Evolutionary conservation across 306 rosid species (phyloP).

Genomic region (Vigna trinervia): DNA sequence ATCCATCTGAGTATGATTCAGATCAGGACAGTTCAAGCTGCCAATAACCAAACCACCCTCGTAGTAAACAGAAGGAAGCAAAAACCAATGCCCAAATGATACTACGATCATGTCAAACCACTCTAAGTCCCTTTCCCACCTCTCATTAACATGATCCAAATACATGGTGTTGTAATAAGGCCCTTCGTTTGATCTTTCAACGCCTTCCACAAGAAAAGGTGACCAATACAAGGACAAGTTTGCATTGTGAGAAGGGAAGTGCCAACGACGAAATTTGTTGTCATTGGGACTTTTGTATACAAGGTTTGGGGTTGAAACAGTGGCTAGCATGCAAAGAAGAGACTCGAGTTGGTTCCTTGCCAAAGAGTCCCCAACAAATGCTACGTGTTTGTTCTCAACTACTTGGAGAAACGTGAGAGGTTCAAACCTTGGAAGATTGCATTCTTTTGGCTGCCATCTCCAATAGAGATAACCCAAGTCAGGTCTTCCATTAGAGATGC

Average conservation of each 20-base stretch:
- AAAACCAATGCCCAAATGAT: constrained; percentile 81
- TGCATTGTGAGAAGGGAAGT: constrained; percentile 61
- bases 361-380: constrained; percentile 81
- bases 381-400: constrained; percentile 60
- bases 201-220: constrained; percentile 74
- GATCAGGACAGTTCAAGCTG: constrained; percentile 63
- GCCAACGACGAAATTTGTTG: constrained; percentile 73
- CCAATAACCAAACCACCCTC: constrained; percentile 68
- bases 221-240: constrained; percentile 75
- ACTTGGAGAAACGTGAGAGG: constrained; percentile 60
- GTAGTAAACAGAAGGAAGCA: constrained; percentile 71
- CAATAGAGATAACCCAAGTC: constrained; percentile 64
- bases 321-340: constrained; percentile 72
- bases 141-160: constrained; percentile 67
- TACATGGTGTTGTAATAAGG: constrained; percentile 57
- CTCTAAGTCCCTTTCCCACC: constrained; percentile 66
- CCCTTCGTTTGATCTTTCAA: constrained; percentile 59
- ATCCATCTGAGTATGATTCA: constrained; percentile 66
- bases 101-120: constrained; percentile 57
- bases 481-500: constrained; percentile 65
- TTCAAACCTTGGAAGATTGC: constrained; percentile 69
- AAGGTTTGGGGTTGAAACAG: constrained; percentile 59
- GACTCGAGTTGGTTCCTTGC: constrained; percentile 88
- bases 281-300: constrained; percentile 53
- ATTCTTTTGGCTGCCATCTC: constrained; percentile 73